Evolutionary conservation across 106 monocot species (phyloP).

Genomic region (Agapanthus africanus): DNA sequence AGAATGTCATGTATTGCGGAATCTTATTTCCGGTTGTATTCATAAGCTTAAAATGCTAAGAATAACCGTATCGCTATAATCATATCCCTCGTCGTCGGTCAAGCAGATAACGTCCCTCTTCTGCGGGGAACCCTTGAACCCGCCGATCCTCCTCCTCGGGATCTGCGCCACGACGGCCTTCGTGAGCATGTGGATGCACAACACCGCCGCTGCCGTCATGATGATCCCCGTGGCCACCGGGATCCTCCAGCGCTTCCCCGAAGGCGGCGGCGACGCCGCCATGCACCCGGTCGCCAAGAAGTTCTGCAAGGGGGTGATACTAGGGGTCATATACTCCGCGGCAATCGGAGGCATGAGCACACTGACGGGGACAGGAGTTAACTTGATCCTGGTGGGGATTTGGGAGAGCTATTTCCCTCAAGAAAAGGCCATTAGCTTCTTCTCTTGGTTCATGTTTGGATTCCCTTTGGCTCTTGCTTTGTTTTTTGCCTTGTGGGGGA

Average conservation of each 20-base stretch:
- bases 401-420: conserved; percentile 74
- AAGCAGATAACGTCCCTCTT: conserved; percentile 63
- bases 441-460: conserved; percentile 74
- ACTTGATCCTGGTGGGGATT: conserved; percentile 76
- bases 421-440: conserved; percentile 64
- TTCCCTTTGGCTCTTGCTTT: conserved; percentile 70
- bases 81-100: no score
- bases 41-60: no score
- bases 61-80: no score
- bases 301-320: conserved; percentile 72
- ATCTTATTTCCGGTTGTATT: no score
- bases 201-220: conserved; percentile 78
- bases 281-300: conserved; percentile 25
- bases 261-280: conserved; percentile 8
- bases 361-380: conserved; percentile 81
- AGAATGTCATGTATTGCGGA: neutral
- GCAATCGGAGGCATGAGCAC: conserved; percentile 82
- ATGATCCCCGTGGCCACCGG: conserved; percentile 94
- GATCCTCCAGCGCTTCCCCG: conserved; percentile 54
- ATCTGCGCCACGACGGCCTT: conserved; percentile 76
- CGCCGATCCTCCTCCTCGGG: conserved; percentile 63
- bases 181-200: conserved; percentile 99
- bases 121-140: conserved; percentile 62
- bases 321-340: conserved; percentile 76
- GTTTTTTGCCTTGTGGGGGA: conserved; percentile 64